phyloP scores from a whole-genome alignment of 306 rosid genomes.

The Citrullus amarus region DNA sequence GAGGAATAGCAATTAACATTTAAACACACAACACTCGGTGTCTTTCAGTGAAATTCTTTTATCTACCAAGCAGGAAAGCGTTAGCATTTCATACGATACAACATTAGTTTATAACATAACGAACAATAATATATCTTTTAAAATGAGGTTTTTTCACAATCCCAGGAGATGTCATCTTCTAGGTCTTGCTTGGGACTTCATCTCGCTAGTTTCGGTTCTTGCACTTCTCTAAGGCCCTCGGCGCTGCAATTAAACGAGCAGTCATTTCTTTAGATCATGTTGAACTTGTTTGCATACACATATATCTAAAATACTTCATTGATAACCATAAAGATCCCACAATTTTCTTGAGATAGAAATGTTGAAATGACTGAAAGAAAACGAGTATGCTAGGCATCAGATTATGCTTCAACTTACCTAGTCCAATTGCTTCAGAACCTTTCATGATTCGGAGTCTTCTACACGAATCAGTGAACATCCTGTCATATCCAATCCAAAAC shows the following conservation, averaged over 20 bases:
- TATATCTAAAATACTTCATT: neutral
- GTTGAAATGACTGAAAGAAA: neutral
- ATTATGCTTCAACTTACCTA: constrained; percentile 25
- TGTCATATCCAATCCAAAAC: constrained; percentile 14
- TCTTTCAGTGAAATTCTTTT: neutral
- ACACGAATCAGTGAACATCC: constrained; percentile 80
- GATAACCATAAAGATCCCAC: no score
- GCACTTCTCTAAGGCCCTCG: constrained; percentile 73
- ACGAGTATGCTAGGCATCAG: neutral
- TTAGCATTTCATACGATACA: constrained; percentile 3
- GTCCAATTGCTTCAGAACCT: constrained; percentile 89
- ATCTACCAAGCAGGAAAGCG: constrained; percentile 1
- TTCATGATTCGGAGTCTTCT: constrained; percentile 81
- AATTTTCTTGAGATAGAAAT: no score
- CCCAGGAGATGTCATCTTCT: neutral
- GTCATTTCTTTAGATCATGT: constrained; percentile 5
- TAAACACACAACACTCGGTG: neutral
- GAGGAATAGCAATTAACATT: neutral
- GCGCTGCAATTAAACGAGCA: constrained; percentile 50
- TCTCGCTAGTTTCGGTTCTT: constrained; percentile 47
- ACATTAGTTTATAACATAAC: constrained; percentile 3
- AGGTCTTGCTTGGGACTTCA: neutral
- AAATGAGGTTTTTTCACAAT: neutral
- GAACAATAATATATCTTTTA: neutral
- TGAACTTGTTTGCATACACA: neutral